Conservation (phyloP, 1,284 basidiomycete genomes). For the Malassezia globosa region DNA sequence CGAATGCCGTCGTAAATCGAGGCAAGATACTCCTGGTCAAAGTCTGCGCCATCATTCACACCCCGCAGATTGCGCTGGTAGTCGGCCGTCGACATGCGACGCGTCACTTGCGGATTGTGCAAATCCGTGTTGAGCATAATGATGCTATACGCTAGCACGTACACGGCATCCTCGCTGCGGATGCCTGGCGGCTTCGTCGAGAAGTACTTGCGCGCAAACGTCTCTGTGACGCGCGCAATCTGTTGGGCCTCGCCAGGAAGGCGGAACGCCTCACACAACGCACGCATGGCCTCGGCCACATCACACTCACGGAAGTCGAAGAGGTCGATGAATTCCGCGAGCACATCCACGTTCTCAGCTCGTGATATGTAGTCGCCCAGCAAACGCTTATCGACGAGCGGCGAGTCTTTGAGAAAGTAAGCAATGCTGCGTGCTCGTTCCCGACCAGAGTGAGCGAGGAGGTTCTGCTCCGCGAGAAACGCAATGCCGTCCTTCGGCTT, state of each 20-base stretch:
- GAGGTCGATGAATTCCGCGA: slow-evolving; percentile 74
- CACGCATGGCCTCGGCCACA: slow-evolving; percentile 86
- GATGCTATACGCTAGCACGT: slow-evolving; percentile 86
- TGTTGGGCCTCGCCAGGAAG: slow-evolving; percentile 92
- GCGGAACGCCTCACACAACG: slow-evolving; percentile 83
- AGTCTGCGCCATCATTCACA: slow-evolving; percentile 76
- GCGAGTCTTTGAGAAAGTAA: slow-evolving; percentile 71
- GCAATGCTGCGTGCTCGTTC: slow-evolving; percentile 51
- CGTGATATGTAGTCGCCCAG: slow-evolving; percentile 87
- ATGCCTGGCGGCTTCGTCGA: slow-evolving; percentile 78
- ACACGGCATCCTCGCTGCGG: slow-evolving; percentile 80
- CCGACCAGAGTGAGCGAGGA: slow-evolving; percentile 51
- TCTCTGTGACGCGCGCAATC: slow-evolving; percentile 85
- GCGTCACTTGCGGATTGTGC: slow-evolving; percentile 96
- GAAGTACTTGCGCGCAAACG: slow-evolving; percentile 83
- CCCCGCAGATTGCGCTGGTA: slow-evolving; percentile 85
- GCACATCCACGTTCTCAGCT: slow-evolving; percentile 71
- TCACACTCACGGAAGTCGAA: slow-evolving; percentile 87
- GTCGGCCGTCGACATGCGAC: slow-evolving; percentile 91
- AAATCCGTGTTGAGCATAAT: slow-evolving; percentile 98
- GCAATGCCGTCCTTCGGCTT: slow-evolving; percentile 89
- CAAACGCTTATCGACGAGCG: slow-evolving; percentile 79
- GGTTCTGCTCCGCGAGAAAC: slow-evolving; percentile 54
- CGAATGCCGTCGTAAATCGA: slow-evolving; percentile 85
- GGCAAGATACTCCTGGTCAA: slow-evolving; percentile 73